Evolutionary conservation across 768 basidiomycete genomes (phyloP), one percentile per base, ranked within the genome.

Genomic region (Crucibulum laeve): DNA sequence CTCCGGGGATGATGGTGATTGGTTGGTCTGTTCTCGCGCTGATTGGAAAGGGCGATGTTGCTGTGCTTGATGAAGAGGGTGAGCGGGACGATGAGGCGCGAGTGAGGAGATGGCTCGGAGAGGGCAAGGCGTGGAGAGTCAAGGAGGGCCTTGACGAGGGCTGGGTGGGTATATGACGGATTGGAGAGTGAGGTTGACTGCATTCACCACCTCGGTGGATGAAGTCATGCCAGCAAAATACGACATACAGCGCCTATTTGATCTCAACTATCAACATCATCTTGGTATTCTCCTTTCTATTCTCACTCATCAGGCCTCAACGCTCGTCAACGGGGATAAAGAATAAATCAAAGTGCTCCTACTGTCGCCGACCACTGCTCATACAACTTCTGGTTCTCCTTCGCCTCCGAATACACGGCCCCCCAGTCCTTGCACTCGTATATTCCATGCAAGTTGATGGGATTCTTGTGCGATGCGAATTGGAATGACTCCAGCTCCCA

Each of bases 1-100:
- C 94, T 14, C 96, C 96, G 0, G 96, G 93, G 6, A 93, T 99
- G 88, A 87, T 98, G 59, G 74, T 97, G 23, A 74, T 99, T 52
- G 96, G 96, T 2, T 99, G 94, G 94, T 76, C 84, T 2, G 86
- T 87, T 7, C 59, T 92, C 49, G 82, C 87, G 28, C 64, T 98
- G 35, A 83, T 87, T 61, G 82, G 78, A 0, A 55, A 63, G 42
- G 91, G 91, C 0, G 81, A 91, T 51, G 73, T 86, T 18, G 69
- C 68, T 7, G 76, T 94, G 2, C 66, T 96, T 38, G 85, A 88
- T 47, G 77, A 79, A 4, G 72, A 62, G 4, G 74, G 45, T 19
- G 55, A 52, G 32, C 48, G 48, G 18, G 53, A 63, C 25, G 80
- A 81, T 48, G 62, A 66, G 42, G 58, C 64, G 39, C 71, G 83